These are phyloP conservation scores for Phytophthora boehmeriae DNA, from an alignment of 352 stramenopile genomes.

Conservation along the genomic window DNA sequence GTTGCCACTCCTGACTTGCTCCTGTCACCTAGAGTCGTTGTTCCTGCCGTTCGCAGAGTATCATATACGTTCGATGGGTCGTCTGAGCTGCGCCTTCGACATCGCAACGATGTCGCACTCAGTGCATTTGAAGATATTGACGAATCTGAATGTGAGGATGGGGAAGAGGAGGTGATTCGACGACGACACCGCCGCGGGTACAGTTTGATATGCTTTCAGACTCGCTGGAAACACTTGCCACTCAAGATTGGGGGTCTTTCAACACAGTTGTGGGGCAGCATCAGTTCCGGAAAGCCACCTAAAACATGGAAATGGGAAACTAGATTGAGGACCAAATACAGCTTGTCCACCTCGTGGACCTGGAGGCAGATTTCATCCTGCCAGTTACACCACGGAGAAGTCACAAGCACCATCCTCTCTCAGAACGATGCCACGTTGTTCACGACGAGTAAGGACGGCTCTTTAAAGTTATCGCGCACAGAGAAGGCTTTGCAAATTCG, in stretches of 20 bases:
- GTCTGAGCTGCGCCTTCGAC: conserved; percentile 17
- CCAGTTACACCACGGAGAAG: conserved; percentile 59
- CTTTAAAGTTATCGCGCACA: conserved; percentile 56
- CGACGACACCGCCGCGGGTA: conserved; percentile 20
- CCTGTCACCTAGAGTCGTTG: conserved; percentile 40
- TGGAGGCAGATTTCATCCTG: conserved; percentile 55
- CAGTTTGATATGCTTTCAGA: conserved; percentile 55
- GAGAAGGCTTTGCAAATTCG: conserved; percentile 33
- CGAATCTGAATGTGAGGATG: conserved; percentile 44
- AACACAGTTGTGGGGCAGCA: conserved; percentile 37
- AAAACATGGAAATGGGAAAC: conserved; percentile 68
- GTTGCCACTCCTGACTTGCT: conserved; percentile 59
- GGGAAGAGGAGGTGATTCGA: conserved; percentile 4
- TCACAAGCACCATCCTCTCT: conserved; percentile 68
- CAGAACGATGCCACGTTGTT: conserved; percentile 56
- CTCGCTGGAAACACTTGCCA: conserved; percentile 40
- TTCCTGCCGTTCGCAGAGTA: conserved; percentile 25
- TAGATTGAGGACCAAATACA: conserved; percentile 42
- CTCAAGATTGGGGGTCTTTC: conserved; percentile 41
- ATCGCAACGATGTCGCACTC: conserved; percentile 28
- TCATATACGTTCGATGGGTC: conserved; percentile 17
- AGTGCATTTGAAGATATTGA: conserved; percentile 37
- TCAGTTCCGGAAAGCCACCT: conserved; percentile 36
- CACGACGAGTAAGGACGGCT: conserved; percentile 74
- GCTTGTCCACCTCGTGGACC: conserved; percentile 36